These are phyloP conservation scores for Polytolypa hystricis DNA, from an alignment of 2,329 filamentous ascomycete species.

Conservation along the genomic window DNA sequence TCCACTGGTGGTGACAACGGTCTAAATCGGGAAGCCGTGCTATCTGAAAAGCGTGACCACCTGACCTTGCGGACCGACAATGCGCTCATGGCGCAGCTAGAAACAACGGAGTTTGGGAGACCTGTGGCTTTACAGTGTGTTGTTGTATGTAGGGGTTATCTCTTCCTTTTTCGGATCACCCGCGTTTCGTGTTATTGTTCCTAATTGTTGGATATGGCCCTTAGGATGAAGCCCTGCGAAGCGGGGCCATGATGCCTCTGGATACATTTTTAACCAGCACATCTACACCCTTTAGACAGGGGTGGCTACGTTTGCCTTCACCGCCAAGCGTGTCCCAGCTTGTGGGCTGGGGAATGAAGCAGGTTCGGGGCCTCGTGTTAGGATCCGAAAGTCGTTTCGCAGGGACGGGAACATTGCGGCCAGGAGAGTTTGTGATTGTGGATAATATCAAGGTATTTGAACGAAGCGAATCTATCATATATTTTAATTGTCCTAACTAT, in stretches of 20 bases:
- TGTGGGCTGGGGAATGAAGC: constrained; percentile 62
- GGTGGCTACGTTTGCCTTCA: constrained; percentile 44
- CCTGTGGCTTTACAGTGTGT: constrained; percentile 73
- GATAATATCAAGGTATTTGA: constrained; percentile 46
- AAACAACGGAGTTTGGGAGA: constrained; percentile 66
- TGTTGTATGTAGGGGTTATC: constrained; percentile 37
- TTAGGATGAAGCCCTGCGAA: constrained; percentile 57
- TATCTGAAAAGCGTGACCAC: constrained; percentile 31
- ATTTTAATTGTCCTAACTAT: not conserved
- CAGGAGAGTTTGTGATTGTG: constrained; percentile 36
- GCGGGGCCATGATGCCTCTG: constrained; percentile 58
- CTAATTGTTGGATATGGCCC: too few species aligned
- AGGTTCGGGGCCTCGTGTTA: constrained; percentile 49
- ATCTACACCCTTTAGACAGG: constrained; percentile 60
- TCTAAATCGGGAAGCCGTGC: not conserved
- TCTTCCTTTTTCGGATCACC: not conserved
- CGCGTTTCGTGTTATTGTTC: not conserved
- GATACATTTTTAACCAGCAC: constrained; percentile 54
- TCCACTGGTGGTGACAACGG: not conserved
- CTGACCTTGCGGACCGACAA: constrained; percentile 46
- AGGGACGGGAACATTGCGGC: constrained; percentile 24
- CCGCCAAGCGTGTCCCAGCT: constrained; percentile 55
- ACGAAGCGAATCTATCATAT: too few species aligned
- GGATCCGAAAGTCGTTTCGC: constrained; percentile 30
- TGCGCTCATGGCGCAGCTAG: constrained; percentile 57